phyloP scores from a whole-genome alignment of 2,329 filamentous ascomycete genomes.

The Calcarisporium arbuscula region DNA sequence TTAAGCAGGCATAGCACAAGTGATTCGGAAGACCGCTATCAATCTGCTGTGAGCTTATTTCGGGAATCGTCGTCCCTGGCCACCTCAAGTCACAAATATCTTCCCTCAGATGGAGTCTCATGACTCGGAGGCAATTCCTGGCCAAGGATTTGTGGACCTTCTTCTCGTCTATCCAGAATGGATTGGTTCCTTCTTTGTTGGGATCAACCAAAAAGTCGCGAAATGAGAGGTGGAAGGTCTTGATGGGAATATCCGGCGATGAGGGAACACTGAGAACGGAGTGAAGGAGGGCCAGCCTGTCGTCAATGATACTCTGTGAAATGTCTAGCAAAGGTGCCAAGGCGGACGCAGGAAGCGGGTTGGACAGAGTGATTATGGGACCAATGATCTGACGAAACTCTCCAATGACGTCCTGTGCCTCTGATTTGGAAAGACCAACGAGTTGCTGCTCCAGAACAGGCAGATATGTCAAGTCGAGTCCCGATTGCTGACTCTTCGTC shows the following conservation, averaged over 20 bases:
- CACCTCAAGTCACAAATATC: constrained; percentile 1
- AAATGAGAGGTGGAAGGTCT: constrained; percentile 9
- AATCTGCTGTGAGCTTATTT: not conserved
- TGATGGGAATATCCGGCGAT: constrained; percentile 16
- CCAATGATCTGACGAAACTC: constrained; percentile 23
- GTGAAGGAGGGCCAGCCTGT: constrained; percentile 22
- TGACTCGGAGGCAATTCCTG: constrained; percentile 1
- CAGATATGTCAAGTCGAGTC: constrained; percentile 13
- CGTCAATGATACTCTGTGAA: constrained; percentile 9
- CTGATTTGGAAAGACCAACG: not conserved
- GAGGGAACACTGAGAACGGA: constrained; percentile 27
- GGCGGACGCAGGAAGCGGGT: constrained; percentile 21
- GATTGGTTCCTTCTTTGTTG: constrained; percentile 4
- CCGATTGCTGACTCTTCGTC: constrained; percentile 3
- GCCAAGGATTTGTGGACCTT: not conserved
- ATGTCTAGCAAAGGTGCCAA: constrained; percentile 21
- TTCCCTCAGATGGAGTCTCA: not conserved
- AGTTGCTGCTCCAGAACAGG: constrained; percentile 11
- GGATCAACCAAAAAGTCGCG: constrained; percentile 2
- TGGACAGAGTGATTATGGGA: constrained; percentile 21
- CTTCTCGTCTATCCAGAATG: constrained; percentile 3
- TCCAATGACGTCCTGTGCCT: constrained; percentile 8
- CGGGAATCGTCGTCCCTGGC: not conserved
- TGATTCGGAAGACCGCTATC: not conserved
- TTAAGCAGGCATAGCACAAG: constrained; percentile 30